Evolutionary conservation across 2,329 filamentous ascomycete species (phyloP), one percentile per base, ranked within the genome.

Genomic region (Aspergillus carbonarius): DNA sequence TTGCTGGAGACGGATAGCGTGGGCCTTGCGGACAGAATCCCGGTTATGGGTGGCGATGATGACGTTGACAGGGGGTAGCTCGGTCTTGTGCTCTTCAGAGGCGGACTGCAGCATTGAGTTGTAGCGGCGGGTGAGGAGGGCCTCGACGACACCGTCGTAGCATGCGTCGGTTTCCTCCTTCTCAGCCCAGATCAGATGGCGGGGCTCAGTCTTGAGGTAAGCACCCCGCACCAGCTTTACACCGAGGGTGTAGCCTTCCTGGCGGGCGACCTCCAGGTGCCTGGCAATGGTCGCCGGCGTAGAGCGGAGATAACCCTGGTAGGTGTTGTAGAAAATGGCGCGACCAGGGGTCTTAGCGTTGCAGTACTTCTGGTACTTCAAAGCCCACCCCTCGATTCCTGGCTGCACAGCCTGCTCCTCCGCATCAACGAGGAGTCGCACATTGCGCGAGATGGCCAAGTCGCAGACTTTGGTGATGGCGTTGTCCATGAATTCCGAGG

Each of bases 41-140:
- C 78, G 75, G 72, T 87, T 87, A 76, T 87, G 85, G 0, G 84
- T 85, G 42, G 85, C 84, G 54, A 87, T 80, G 56, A 87, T 78
- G 30, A 86, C 76, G 59, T 82, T 79, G 40, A 84, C 74, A 9
- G 75, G 65, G 0, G 75, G 74, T 2, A 77, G 64, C n/a, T 76
- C 65, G 13, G 72, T 65, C 0, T 68, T 62, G 46, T 73, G 68
- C 39, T 76, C 67, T 34, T 78, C 75, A 0, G 67, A 64, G 13
- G 81, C 70, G 7, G 81, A 70, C 59, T 77, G 62, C 2, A 92
- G 77, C 70, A 75, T 75, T 1, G 77, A 69, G 35, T 80, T 82
- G 81, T 89, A 92, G 59, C 82, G 76, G 57, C 86, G 82, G 39
- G 77, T 79, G 17, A 87, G 76, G 2, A 87, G 78, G 23, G 82